phyloP scores from a whole-genome alignment of 225 moss, liverwort and hornwort genomes.

The Antitrichia curtipendula region DNA sequence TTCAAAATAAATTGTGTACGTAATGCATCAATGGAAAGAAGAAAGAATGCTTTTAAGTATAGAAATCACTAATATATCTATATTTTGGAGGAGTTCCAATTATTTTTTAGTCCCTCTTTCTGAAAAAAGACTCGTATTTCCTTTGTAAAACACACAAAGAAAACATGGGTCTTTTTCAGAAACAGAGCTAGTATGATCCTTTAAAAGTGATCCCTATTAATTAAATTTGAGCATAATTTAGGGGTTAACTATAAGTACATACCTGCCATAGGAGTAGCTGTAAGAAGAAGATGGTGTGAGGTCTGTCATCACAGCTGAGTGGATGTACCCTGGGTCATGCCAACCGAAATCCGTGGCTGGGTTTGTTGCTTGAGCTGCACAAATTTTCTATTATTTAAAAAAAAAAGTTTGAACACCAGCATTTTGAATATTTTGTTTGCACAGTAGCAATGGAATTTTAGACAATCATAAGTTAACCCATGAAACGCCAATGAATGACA shows the following conservation, averaged over 20 bases:
- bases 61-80: neutral
- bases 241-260: neutral
- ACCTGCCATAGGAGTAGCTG: conserved; percentile 48
- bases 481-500: no score
- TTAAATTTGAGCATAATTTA: neutral
- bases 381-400: neutral
- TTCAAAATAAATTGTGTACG: neutral
- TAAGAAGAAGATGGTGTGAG: conserved; percentile 29
- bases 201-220: neutral
- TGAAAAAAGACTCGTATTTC: no score
- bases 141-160: no score
- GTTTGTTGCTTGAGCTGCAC: conserved; percentile 3
- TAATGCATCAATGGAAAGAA: neutral
- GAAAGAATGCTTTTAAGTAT: neutral
- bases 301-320: conserved; percentile 43
- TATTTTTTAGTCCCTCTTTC: no score
- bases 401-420: no score
- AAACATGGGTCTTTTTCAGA: no score
- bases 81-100: no score
- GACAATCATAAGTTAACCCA: no score
- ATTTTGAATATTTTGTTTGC: neutral
- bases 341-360: conserved; percentile 50
- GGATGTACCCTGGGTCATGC: conserved; percentile 61
- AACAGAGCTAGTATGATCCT: no score
- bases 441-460: neutral